phyloP scores from a whole-genome alignment of 768 basidiomycete genomes.

The Mycena venus region DNA sequence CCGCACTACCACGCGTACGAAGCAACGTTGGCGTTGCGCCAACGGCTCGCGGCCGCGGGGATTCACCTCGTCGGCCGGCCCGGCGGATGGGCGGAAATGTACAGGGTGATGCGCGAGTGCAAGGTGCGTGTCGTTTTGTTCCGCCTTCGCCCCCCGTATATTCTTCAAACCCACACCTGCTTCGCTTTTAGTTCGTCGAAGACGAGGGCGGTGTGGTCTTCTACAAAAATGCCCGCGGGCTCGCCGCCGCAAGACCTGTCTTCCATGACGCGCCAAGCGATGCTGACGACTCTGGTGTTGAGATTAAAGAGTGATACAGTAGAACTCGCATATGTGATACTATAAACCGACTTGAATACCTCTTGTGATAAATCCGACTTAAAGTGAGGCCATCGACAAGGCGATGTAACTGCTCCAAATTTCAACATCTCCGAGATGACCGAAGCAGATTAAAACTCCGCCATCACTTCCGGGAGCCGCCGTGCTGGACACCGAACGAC shows the following conservation, averaged over 20 bases:
- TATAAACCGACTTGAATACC: too few relatives aligned
- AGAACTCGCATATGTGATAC: too few relatives aligned
- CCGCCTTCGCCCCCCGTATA: conserved; percentile 13
- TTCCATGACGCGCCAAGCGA: conserved; percentile 48
- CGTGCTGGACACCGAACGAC: too few relatives aligned
- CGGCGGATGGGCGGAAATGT: conserved; percentile 61
- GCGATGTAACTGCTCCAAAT: too few relatives aligned
- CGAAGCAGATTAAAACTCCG: too few relatives aligned
- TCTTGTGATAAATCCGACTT: too few relatives aligned
- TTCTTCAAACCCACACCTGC: too few relatives aligned
- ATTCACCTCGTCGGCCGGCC: conserved; percentile 60
- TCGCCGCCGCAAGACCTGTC: conserved; percentile 58
- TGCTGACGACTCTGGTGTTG: conserved; percentile 73
- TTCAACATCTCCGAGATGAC: too few relatives aligned
- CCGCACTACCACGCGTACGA: conserved; percentile 78
- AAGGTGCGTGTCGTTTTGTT: conserved; percentile 40
- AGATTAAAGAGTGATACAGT: too few relatives aligned
- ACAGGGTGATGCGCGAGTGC: conserved; percentile 59
- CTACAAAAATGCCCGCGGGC: conserved; percentile 68
- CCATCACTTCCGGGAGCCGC: too few relatives aligned
- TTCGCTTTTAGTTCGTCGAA: conserved; percentile 62
- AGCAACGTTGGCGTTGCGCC: conserved; percentile 70
- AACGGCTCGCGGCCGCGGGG: conserved; percentile 58
- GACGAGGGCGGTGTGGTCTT: conserved; percentile 73
- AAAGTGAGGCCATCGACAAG: too few relatives aligned